phyloP scores from a whole-genome alignment of 1,284 basidiomycete genomes.

The Ceratobasidium sp. region DNA sequence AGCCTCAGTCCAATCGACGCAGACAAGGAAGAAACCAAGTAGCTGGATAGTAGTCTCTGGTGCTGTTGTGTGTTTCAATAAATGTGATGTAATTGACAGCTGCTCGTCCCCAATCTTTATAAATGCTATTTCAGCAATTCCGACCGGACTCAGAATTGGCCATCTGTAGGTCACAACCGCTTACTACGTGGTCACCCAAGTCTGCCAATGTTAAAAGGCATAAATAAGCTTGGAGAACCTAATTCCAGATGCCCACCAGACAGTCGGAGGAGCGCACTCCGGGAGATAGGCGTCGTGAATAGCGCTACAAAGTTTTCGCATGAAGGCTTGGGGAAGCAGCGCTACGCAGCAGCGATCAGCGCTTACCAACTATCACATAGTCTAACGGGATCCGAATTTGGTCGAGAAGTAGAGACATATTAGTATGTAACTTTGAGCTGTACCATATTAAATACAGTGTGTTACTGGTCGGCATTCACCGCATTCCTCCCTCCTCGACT shows the following conservation, averaged over 20 bases:
- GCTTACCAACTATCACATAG: neutral
- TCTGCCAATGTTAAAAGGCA: neutral
- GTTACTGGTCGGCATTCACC: too few relatives aligned
- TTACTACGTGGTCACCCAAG: neutral
- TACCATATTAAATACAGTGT: neutral
- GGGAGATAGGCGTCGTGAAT: neutral
- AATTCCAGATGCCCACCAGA: neutral
- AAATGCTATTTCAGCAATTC: neutral
- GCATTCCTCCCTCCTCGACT: neutral
- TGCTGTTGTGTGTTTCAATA: neutral
- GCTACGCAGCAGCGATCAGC: neutral
- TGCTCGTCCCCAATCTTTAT: neutral
- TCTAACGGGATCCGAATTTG: neutral
- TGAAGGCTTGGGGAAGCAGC: neutral
- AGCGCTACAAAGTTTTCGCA: neutral
- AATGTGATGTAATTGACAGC: neutral
- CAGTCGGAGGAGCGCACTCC: neutral
- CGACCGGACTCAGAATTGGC: neutral
- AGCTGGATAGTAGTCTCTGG: neutral
- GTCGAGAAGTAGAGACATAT: neutral
- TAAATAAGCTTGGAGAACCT: neutral
- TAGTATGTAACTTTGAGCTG: neutral
- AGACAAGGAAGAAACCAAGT: conserved; percentile 9
- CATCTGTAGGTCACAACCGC: neutral
- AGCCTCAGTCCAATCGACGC: neutral